These are phyloP conservation scores for Perkinsus marinus DNA, from an alignment of 169 alveolate genomes.

Conservation along the genomic window DNA sequence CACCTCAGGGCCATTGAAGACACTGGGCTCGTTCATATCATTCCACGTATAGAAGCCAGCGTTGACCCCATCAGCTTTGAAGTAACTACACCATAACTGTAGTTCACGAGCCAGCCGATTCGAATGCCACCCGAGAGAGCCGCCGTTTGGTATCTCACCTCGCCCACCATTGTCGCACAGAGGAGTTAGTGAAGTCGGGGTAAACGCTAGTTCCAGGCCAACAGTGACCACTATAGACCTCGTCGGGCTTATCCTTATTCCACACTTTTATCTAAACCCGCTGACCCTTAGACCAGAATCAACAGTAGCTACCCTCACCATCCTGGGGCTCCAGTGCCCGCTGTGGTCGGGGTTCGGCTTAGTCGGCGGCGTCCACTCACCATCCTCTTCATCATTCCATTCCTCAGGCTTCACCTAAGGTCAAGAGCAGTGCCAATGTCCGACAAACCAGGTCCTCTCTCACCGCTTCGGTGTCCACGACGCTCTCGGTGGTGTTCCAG, in stretches of 20 bases:
- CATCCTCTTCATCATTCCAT: no score
- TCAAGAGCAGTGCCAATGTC: no score
- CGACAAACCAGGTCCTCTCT: no score
- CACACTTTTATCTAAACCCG: background rate
- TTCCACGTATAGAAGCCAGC: background rate
- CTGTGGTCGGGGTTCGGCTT: no score
- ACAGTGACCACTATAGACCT: background rate
- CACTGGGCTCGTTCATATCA: background rate
- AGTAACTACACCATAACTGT: background rate
- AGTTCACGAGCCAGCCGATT: no score
- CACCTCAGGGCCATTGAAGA: background rate
- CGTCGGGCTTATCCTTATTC: background rate
- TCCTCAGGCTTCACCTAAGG: no score
- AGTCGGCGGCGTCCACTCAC: no score
- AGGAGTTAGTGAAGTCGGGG: background rate
- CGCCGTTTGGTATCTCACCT: background rate
- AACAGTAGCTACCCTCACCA: background rate
- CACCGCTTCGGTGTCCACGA: no score
- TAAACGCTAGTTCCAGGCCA: background rate
- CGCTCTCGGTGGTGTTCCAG: no score
- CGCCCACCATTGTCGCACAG: background rate
- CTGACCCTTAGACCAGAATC: background rate
- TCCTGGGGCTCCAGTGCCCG: no score
- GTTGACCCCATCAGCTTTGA: background rate
- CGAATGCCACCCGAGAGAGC: background rate